phyloP scores from a whole-genome alignment of 169 alveolate genomes.

The Plasmodium coatneyi region DNA sequence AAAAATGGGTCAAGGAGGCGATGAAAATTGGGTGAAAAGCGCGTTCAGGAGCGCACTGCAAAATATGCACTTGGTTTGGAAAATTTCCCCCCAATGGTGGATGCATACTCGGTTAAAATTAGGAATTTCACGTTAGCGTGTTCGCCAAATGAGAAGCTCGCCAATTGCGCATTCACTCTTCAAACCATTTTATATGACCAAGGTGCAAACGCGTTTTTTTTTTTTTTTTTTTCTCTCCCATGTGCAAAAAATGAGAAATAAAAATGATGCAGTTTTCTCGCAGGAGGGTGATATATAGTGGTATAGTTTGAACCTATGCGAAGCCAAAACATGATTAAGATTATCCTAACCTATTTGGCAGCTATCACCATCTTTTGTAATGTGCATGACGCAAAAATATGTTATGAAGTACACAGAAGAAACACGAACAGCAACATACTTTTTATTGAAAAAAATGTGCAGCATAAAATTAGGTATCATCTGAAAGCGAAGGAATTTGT shows the following conservation, averaged over 20 bases:
- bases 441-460: conserved; percentile 7
- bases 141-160: background rate
- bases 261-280: background rate
- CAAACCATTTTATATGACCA: background rate
- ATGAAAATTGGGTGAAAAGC: background rate
- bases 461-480: background rate
- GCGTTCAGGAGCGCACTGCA: background rate
- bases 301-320: background rate
- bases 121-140: background rate
- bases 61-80: background rate
- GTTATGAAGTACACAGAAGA: background rate
- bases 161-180: background rate
- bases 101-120: background rate
- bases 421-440: background rate
- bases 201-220: background rate
- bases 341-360: background rate
- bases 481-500: conserved; percentile 32
- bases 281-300: background rate
- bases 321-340: conserved; percentile 28
- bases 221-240: background rate
- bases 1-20: background rate
- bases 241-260: background rate
- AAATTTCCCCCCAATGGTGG: background rate
- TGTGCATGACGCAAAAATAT: conserved; percentile 45
- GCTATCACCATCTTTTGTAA: background rate